A percentile compares a stretch with the other conserved stretches of the same genome.
phyloP scores from a whole-genome alignment of 306 rosid genomes.

The Quercus parvula region DNA sequence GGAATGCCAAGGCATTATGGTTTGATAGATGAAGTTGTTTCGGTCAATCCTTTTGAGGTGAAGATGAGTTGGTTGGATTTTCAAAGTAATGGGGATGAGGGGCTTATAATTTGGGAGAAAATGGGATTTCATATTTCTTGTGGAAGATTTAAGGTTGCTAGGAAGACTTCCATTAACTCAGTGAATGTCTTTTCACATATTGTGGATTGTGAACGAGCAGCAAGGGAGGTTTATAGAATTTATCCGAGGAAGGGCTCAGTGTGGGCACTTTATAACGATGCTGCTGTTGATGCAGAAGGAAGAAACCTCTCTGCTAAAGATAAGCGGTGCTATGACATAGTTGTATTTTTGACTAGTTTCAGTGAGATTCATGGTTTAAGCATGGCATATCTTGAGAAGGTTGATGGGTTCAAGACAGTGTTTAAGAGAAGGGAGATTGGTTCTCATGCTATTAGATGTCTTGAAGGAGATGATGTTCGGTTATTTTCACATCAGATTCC shows the following conservation, averaged over 20 bases:
- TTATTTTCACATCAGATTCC: slow-evolving; percentile 89
- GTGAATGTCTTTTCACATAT: slow-evolving; percentile 74
- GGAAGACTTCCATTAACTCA: slow-evolving; percentile 49
- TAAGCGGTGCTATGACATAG: slow-evolving; percentile 54
- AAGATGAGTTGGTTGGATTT: slow-evolving; percentile 80
- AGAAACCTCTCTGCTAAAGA: slow-evolving; percentile 24
- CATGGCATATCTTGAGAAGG: slow-evolving; percentile 88
- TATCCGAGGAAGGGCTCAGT: slow-evolving; percentile 92
- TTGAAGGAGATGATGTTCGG: slow-evolving; percentile 48
- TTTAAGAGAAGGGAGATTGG: slow-evolving; percentile 82
- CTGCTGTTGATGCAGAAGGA: slow-evolving; percentile 39
- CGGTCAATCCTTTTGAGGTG: slow-evolving; percentile 67
- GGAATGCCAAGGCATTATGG: slow-evolving; percentile 88
- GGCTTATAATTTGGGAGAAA: slow-evolving; percentile 41
- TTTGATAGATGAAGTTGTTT: slow-evolving; percentile 65
- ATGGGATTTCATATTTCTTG: slow-evolving; percentile 63
- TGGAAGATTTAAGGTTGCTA: slow-evolving; percentile 68
- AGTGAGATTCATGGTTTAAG: slow-evolving; percentile 72
- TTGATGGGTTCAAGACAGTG: slow-evolving; percentile 72
- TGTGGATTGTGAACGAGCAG: slow-evolving; percentile 65
- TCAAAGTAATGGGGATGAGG: slow-evolving; percentile 50
- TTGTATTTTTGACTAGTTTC: slow-evolving; percentile 63
- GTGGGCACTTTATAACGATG: slow-evolving; percentile 74
- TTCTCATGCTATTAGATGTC: slow-evolving; percentile 58
- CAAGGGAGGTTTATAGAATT: slow-evolving; percentile 61